Evolutionary conservation across 176 grass and related monocot species (phyloP).

Genomic region (Raddia guianensis): DNA sequence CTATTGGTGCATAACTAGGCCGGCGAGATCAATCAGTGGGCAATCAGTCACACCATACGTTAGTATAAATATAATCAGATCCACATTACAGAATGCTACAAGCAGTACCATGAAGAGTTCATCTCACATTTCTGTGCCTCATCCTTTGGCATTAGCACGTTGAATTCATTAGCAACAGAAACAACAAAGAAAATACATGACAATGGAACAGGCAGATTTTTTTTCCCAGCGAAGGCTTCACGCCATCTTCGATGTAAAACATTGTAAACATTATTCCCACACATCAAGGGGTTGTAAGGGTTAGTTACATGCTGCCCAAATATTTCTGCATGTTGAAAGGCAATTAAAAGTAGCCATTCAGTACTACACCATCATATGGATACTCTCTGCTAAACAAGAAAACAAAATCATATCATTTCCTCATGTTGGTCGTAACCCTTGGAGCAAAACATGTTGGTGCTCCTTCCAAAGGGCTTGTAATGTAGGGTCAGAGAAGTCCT

Average conservation of each 20-base stretch:
- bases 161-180: neutral
- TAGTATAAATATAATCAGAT: neutral
- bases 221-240: neutral
- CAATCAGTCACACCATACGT: conserved; percentile 4
- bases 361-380: conserved; percentile 3
- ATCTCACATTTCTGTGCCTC: neutral
- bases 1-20: conserved; percentile 5
- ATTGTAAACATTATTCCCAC: conserved; percentile 17
- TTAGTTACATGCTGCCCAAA: conserved; percentile 70
- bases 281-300: conserved; percentile 46
- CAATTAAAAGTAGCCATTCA: conserved; percentile 45
- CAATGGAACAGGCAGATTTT: neutral
- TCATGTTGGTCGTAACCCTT: conserved; percentile 4
- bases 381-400: conserved; percentile 7
- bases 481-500: conserved; percentile 28
- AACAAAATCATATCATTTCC: conserved; percentile 25
- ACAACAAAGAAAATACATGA: neutral
- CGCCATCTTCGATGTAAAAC: neutral
- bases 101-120: too few species aligned
- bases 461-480: conserved; percentile 20
- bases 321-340: conserved; percentile 62
- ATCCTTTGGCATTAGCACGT: neutral
- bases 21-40: neutral
- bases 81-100: conserved; percentile 6
- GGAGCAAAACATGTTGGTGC: neutral